Base-by-base conservation (phyloP, 768 basidiomycete species). In the Termitomyces sp. region DNA sequence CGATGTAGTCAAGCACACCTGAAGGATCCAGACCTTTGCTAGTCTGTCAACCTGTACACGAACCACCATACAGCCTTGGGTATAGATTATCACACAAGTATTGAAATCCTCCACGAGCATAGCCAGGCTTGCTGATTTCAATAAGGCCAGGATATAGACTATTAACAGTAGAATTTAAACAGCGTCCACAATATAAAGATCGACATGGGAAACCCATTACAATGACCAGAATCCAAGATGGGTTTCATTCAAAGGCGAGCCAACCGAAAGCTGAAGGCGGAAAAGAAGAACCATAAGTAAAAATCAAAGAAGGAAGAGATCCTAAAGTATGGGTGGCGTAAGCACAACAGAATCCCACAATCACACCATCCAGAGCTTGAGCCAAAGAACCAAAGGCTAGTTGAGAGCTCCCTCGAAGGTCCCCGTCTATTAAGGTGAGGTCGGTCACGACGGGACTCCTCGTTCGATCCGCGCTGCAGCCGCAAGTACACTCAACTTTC, bases 391-490 rank as follows among this genome's bases (percentile, higher is more conserved):
- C 6, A 32, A 32, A 51, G 36, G 24, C 18, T 39, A 39, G 36
- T 41, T 12, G 37, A 41, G 26, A 52, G 41, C 37, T 51, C 36
- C 16, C 18, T 27, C 26, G 36, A 51, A 39, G 18, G 24, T 5
- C 4, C 37, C 18, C n/a, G 20, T 52, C 27, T 13, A 44, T 59
- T 31, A 62, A 54, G 61, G 59, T 32, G 58, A 63, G 12, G 43
- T 37, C 44, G 42, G 36, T 32, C 55, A n/a, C 36, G 53, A 47
- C 10, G 42, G 22, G 14, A 54, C 55, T 10, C 61, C 61, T 29
- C 61, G 58, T 60, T 71, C 69, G 44, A 72, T 72, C 41, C 63
- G 62, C 46, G 68, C 71, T 53, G 71, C 68, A 53, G 68, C 68
- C 24, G 67, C 69, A 46, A 71, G 54, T 24, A 68, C 63, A 20